Evolutionary conservation across 495 filamentous ascomycete species (phyloP).

Genomic region (Penicillium cosmopolitanum): DNA sequence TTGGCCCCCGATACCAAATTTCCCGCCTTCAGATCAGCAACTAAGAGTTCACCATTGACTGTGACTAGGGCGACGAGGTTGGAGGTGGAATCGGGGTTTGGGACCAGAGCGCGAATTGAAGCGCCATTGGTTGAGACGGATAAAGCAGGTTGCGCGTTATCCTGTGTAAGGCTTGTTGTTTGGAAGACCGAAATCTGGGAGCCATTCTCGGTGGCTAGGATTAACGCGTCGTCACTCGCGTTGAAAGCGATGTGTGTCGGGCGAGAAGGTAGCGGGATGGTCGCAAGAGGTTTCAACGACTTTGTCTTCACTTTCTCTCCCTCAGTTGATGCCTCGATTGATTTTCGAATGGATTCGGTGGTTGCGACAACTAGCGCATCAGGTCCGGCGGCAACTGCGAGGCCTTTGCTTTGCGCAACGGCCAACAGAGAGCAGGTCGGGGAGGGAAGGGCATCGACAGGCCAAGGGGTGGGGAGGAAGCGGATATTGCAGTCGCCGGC

Average conservation of each 20-base stretch:
- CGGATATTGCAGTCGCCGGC: slow-evolving; percentile 80
- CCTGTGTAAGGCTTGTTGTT: slow-evolving; percentile 64
- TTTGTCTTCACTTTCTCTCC: slow-evolving; percentile 64
- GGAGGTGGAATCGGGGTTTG: slow-evolving; percentile 73
- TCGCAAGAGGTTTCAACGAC: slow-evolving; percentile 73
- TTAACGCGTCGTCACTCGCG: slow-evolving; percentile 78
- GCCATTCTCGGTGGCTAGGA: slow-evolving; percentile 80
- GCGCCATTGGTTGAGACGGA: slow-evolving; percentile 77
- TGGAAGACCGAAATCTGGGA: slow-evolving; percentile 85
- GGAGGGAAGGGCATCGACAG: slow-evolving; percentile 69
- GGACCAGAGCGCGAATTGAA: slow-evolving; percentile 71
- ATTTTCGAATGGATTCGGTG: slow-evolving; percentile 76
- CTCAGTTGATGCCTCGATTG: slow-evolving; percentile 62
- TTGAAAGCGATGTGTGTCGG: slow-evolving; percentile 91
- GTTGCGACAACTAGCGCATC: slow-evolving; percentile 74
- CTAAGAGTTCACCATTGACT: slow-evolving; percentile 73
- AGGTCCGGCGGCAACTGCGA: slow-evolving; percentile 87
- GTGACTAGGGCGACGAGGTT: slow-evolving; percentile 77
- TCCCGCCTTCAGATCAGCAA: slow-evolving; percentile 77
- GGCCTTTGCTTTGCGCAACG: slow-evolving; percentile 76
- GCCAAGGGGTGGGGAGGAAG: slow-evolving; percentile 79
- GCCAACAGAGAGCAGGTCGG: slow-evolving; percentile 83
- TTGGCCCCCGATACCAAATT: slow-evolving; percentile 61
- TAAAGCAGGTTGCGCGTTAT: slow-evolving; percentile 66
- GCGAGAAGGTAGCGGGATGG: slow-evolving; percentile 69